Evolutionary conservation across 2,329 filamentous ascomycete genomes (phyloP).

Genomic region (Lasiodiplodia sp.): DNA sequence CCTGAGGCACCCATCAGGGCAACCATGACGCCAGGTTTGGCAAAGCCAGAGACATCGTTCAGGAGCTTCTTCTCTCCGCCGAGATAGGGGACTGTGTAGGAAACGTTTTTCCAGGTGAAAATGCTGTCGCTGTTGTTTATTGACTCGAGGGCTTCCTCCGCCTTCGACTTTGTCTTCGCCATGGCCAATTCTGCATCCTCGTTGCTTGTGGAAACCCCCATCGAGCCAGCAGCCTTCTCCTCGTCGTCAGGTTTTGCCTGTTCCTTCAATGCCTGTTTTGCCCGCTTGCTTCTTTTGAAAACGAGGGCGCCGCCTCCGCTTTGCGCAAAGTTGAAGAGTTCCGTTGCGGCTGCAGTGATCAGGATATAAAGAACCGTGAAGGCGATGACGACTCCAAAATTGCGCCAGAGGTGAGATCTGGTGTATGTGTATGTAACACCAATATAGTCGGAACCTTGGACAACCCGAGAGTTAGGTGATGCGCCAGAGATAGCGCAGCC

Average conservation of each 20-base stretch:
- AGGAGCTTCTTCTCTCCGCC: slow-evolving; percentile 70
- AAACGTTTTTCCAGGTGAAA: slow-evolving; percentile 49
- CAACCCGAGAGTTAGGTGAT: slow-evolving; percentile 55
- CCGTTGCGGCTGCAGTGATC: slow-evolving; percentile 73
- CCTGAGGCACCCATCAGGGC: slow-evolving; percentile 80
- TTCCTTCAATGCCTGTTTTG: slow-evolving; percentile 61
- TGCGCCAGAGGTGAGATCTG: slow-evolving; percentile 69
- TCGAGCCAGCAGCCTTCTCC: slow-evolving; percentile 58
- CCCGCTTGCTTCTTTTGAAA: slow-evolving; percentile 72
- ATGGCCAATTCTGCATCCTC: slow-evolving; percentile 35
- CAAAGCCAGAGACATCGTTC: slow-evolving; percentile 67
- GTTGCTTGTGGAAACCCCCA: slow-evolving; percentile 37
- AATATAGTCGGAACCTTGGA: slow-evolving; percentile 64
- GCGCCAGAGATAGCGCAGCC: slow-evolving; percentile 70
- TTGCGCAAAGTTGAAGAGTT: slow-evolving; percentile 68
- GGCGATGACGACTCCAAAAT: slow-evolving; percentile 79
- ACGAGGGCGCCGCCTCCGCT: slow-evolving; percentile 72
- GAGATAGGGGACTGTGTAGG: slow-evolving; percentile 75
- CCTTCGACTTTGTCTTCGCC: slow-evolving; percentile 34
- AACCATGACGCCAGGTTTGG: slow-evolving; percentile 74
- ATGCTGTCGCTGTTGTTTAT: slow-evolving; percentile 48
- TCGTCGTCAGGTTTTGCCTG: slow-evolving; percentile 59
- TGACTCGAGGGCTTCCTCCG: slow-evolving; percentile 43
- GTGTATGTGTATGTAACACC: slow-evolving; percentile 63
- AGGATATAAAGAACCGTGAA: slow-evolving; percentile 77